Evolutionary conservation across 164 flowering plant species (phyloP).

Genomic region (Vitis labrusca): DNA sequence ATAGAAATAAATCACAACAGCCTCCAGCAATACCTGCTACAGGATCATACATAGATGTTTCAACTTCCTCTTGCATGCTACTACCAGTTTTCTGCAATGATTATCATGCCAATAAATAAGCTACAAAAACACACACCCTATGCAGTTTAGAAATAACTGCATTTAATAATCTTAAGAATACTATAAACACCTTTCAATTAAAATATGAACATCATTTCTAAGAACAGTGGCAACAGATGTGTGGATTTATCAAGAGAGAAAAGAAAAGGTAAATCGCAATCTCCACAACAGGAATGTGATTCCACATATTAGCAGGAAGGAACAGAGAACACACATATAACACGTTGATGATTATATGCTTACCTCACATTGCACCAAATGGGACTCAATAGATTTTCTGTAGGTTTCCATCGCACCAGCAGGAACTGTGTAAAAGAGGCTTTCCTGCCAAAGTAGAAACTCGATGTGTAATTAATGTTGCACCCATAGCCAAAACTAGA

Average conservation of each 20-base stretch:
- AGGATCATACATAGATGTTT: constrained; percentile 57
- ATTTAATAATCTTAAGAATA: background rate
- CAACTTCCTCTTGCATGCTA: constrained; percentile 69
- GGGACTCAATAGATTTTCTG: constrained; percentile 70
- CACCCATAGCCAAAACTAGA: background rate
- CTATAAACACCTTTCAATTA: background rate
- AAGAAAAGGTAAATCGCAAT: background rate
- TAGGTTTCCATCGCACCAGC: constrained; percentile 74
- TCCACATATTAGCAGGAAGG: background rate
- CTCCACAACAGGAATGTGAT: background rate
- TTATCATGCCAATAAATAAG: background rate
- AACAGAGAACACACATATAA: background rate
- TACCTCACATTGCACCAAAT: constrained; percentile 63
- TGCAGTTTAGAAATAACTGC: background rate
- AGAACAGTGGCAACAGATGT: background rate
- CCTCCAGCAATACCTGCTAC: constrained; percentile 50
- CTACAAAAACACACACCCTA: background rate
- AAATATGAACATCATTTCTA: background rate
- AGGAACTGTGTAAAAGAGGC: constrained; percentile 68
- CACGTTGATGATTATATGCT: constrained; percentile 2
- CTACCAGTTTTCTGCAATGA: constrained; percentile 58
- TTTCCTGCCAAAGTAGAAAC: constrained; percentile 52
- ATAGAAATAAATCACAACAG: background rate
- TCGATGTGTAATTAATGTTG: background rate
- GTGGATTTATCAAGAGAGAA: background rate